phyloP scores from a whole-genome alignment of 2,329 filamentous ascomycete species.

The Trichoderma sp. region DNA sequence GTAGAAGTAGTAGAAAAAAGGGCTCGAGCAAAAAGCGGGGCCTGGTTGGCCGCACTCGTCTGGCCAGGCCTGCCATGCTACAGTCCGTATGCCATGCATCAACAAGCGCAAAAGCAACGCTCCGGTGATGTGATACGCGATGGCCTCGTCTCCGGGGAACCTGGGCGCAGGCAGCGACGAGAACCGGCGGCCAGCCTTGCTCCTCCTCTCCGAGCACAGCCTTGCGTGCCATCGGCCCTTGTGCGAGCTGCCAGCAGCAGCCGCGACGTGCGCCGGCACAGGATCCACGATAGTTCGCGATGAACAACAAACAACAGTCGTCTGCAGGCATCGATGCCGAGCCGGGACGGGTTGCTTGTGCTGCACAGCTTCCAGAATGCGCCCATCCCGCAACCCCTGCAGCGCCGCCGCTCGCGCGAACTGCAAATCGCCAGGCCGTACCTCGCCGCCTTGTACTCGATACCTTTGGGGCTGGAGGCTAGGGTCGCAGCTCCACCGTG shows the following conservation, averaged over 20 bases:
- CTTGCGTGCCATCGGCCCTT: background rate
- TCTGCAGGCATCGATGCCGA: background rate
- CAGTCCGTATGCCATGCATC: constrained; percentile 13
- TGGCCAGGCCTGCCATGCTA: background rate
- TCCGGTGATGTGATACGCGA: constrained; percentile 19
- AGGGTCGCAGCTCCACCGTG: constrained; percentile 23
- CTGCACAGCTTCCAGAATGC: constrained; percentile 17
- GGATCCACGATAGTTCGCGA: background rate
- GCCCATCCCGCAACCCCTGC: constrained; percentile 6
- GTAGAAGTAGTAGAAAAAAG: no score
- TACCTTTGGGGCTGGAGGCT: constrained; percentile 15
- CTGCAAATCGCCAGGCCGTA: constrained; percentile 21
- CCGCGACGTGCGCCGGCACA: background rate
- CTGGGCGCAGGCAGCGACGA: background rate
- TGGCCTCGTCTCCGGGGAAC: constrained; percentile 16
- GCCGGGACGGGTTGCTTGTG: background rate
- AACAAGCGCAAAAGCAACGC: constrained; percentile 5
- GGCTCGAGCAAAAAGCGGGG: constrained; percentile 12
- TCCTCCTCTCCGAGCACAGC: background rate
- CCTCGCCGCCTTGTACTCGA: constrained; percentile 16
- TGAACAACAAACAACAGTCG: background rate
- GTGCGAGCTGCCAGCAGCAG: background rate
- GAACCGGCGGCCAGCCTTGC: background rate
- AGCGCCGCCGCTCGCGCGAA: constrained; percentile 2
- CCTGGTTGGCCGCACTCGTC: background rate